Evolutionary conservation across 768 basidiomycete genomes (phyloP), one percentile per base, ranked within the genome.

Genomic region (Pulveroboletus sp.): DNA sequence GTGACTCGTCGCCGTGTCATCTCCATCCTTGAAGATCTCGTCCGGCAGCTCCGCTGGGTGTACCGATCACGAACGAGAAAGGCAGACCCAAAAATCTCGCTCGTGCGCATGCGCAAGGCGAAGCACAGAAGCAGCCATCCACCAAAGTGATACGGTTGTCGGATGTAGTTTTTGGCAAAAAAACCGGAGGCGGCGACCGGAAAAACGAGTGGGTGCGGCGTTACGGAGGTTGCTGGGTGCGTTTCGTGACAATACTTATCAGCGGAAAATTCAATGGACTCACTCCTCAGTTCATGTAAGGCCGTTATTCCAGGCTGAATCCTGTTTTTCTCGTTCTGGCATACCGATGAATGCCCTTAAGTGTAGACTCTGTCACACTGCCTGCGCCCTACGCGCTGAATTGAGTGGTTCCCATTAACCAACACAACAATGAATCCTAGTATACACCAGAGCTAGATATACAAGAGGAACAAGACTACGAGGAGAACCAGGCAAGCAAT

Each of bases 121-220:
- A n/a, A n/a, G n/a, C n/a, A n/a, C n/a, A n/a, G n/a, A n/a, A n/a
- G n/a, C n/a, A n/a, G n/a, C n/a, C n/a, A n/a, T n/a, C n/a, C n/a
- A n/a, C n/a, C n/a, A n/a, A n/a, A n/a, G n/a, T n/a, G 60, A 67
- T 77, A 34, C 62, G 67, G 22, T 83, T 81, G 81, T 74, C 68
- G 44, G 77, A 81, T 41, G 73, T 79, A 5, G 63, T 81, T 43
- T 76, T 45, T 78, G 81, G 51, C 55, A 64, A 54, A 70, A 72
- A 63, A 50, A 5, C 43, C 5, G 42, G 17, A 10, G 54, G 51
- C 6, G 39, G n/a, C 31, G 47, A 50, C 16, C 46, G 40, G 23
- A 51, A 57, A 68, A 63, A 71, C 34, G 60, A 69, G 45, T 73
- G 69, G 71, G 69, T 73, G 61, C 61, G 52, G 73, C 71, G 52